Percentiles rank a stretch among this genome's conserved stretches.
phyloP scores from a whole-genome alignment of 208 protist species.

The Tritrichomonas musculus region DNA sequence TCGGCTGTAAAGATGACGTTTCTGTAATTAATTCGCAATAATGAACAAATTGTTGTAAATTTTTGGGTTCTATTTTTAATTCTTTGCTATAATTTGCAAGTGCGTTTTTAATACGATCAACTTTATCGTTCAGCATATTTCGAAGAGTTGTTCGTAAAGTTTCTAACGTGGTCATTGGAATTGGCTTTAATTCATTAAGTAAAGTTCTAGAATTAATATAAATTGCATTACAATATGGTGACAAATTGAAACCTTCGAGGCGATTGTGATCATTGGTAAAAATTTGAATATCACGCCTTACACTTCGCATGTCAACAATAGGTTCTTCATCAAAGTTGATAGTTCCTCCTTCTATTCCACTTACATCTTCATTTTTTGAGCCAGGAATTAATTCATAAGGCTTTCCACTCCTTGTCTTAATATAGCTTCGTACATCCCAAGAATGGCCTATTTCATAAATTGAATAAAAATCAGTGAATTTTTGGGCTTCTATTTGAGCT shows the following conservation, averaged over 20 bases:
- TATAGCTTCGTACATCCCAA: not conserved
- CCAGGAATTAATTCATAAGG: not conserved
- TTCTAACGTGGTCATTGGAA: not conserved
- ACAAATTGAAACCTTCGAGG: not conserved
- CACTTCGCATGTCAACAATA: not conserved
- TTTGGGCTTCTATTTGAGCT: not conserved
- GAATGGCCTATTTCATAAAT: not conserved
- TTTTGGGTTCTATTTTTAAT: not conserved
- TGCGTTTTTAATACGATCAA: not conserved
- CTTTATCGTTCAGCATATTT: not conserved
- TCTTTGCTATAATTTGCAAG: not conserved
- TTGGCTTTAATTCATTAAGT: not conserved
- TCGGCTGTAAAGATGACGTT: not conserved
- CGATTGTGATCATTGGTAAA: not conserved
- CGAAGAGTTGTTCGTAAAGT: not conserved
- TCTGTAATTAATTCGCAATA: not conserved
- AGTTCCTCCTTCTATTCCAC: too few relatives aligned
- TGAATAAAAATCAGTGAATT: not conserved
- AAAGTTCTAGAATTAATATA: not conserved
- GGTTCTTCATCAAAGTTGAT: constrained; percentile 28
- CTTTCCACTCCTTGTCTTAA: not conserved
- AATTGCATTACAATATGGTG: not conserved
- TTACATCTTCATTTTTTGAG: not conserved
- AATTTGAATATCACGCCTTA: not conserved
- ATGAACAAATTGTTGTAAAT: not conserved